Conservation (phyloP, 2,329 filamentous ascomycete genomes). For the Fusarium sp. region DNA sequence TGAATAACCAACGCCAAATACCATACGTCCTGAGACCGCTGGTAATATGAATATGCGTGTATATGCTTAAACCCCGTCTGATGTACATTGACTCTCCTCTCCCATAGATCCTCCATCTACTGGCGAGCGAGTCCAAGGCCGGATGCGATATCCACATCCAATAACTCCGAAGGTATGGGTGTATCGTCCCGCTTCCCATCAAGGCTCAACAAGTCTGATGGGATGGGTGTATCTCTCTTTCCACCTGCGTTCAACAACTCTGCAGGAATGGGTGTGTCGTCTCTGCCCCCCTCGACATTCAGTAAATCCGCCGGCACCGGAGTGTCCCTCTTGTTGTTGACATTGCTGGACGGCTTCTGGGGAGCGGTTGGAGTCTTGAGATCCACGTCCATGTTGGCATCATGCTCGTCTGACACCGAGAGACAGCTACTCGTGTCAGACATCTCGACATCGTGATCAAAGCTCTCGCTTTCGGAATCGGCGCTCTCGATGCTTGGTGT, state of each 20-base stretch:
- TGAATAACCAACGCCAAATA: conserved; percentile 9
- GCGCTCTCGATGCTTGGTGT: conserved; percentile 57
- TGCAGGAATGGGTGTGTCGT: neutral
- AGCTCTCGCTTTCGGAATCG: conserved; percentile 45
- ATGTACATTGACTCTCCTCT: neutral
- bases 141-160: neutral
- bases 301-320: conserved; percentile 35
- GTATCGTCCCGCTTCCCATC: neutral
- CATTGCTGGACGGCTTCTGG: neutral
- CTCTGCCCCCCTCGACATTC: neutral
- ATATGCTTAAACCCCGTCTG: neutral
- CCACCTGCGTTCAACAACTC: neutral
- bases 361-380: conserved; percentile 54
- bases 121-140: neutral
- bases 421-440: conserved; percentile 58
- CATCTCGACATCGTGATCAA: conserved; percentile 63
- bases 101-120: neutral
- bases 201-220: neutral
- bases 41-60: conserved; percentile 15
- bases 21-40: conserved; percentile 13
- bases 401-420: conserved; percentile 47
- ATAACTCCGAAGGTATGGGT: neutral
- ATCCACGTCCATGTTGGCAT: conserved; percentile 50
- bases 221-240: neutral
- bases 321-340: conserved; percentile 26